A percentile compares a stretch with the other conserved stretches of the same genome.
Conservation (phyloP, 2,329 filamentous ascomycete genomes). For the Graphilbum sp. region DNA sequence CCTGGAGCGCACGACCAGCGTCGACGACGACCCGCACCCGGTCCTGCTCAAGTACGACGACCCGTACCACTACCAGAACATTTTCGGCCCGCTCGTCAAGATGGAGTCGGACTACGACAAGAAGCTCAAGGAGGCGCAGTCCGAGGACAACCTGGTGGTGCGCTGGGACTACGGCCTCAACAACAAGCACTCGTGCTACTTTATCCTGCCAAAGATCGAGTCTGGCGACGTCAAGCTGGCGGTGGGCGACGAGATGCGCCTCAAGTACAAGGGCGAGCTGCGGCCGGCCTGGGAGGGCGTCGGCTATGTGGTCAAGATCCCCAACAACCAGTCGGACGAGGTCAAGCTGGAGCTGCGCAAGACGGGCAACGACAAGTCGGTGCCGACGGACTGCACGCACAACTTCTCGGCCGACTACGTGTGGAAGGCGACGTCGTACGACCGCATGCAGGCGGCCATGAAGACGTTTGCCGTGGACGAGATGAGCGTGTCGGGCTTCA, state of each 20-base stretch:
- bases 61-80: constrained; percentile 96
- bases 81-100: constrained; percentile 94
- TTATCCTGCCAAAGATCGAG: constrained; percentile 91
- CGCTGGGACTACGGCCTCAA: constrained; percentile 93
- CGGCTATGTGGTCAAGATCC: constrained; percentile 97
- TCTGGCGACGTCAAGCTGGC: constrained; percentile 95
- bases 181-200: constrained; percentile 92
- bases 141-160: constrained; percentile 85
- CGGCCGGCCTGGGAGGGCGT: constrained; percentile 91
- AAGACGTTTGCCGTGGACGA: constrained; percentile 97
- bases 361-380: constrained; percentile 87
- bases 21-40: constrained; percentile 88
- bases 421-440: constrained; percentile 98
- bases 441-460: constrained; percentile 98
- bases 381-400: constrained; percentile 89
- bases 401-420: constrained; percentile 98
- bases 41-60: constrained; percentile 92
- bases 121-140: constrained; percentile 95
- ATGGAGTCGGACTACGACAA: constrained; percentile 99
- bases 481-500: constrained; percentile 95
- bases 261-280: constrained; percentile 91
- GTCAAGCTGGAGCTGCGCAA: constrained; percentile 89
- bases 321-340: constrained; percentile 97
- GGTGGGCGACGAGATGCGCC: constrained; percentile 94
- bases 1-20: constrained; percentile 75